Evolutionary conservation across 345 rosid genomes (phyloP), one percentile per base, ranked within the genome.

Genomic region (Citrus unshiu): DNA sequence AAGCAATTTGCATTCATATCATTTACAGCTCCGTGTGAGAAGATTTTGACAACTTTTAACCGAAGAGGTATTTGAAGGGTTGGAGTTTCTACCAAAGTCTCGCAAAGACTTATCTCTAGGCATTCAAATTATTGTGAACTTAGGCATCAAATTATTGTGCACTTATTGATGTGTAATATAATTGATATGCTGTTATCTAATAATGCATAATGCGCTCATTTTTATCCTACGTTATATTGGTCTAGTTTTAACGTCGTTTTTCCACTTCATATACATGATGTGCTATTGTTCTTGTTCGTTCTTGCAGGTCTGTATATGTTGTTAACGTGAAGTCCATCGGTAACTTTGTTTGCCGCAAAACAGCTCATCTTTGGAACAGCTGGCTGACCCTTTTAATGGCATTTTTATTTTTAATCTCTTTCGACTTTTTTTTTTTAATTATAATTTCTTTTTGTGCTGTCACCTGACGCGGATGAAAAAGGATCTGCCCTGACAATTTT

Each of bases 271-370:
- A 3, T 25, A 35, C 57, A 6, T 21, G 13, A 30, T 1, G 6
- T 29, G 62, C 40, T 57, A 21, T 56, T 37, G 37, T 27, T 77
- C 58, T 58, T 40, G 21, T 46, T 40, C 21, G 19, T 27, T 59
- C 67, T 25, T 77, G 74, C 74, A 77, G 73, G 60, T 56, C 58
- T 54, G 74, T 68, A 59, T 27, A 13, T 12, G 10, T 40, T 59
- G 67, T 40, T 21, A 39, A 77, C 25, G 57, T 66, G 9, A 32
- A 32, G 58, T 30, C 59, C 79, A 18, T 14, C 54, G 6, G 8
- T 57, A 18, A 16, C 5, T 69, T 9, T 54, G 71, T 32, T 22
- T 19, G 37, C 59, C 6, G 69, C 9, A 34, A 25, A 18, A 37
- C 49, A 43, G 49, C 49, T 43, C 49, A 43, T 40, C 8, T 32